Percentiles rank a stretch among this genome's conserved stretches.
phyloP scores from a whole-genome alignment of 1,284 basidiomycete genomes.

The Phellinidium pouzarii region DNA sequence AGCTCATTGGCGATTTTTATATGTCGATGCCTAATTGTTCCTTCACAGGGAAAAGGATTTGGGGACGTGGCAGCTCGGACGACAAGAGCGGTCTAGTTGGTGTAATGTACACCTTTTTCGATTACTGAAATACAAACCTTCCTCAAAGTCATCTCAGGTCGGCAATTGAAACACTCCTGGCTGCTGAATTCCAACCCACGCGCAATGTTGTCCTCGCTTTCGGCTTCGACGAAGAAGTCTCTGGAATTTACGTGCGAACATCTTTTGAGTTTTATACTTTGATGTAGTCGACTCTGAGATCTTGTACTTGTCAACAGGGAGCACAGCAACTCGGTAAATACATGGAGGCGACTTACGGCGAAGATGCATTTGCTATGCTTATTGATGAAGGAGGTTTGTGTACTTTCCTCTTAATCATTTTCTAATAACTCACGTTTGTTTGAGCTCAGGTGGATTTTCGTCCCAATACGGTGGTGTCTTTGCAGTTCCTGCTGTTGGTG shows the following conservation, averaged over 20 bases:
- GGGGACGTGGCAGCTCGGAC: constrained; percentile 35
- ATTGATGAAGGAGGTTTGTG: constrained; percentile 38
- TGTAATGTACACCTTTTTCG: constrained; percentile 23
- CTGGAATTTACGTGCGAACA: constrained; percentile 34
- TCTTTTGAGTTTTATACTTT: constrained; percentile 3
- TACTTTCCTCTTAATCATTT: not conserved
- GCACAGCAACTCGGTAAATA: constrained; percentile 31
- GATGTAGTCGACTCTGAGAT: not conserved
- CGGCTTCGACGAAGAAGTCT: constrained; percentile 48
- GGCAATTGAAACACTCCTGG: constrained; percentile 34
- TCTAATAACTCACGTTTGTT: not conserved
- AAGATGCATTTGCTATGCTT: constrained; percentile 45
- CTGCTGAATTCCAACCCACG: constrained; percentile 31
- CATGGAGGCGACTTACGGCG: constrained; percentile 43
- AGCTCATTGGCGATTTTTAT: not conserved
- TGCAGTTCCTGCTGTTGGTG: constrained; percentile 35
- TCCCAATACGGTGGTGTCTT: constrained; percentile 24
- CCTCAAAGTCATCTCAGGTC: constrained; percentile 22
- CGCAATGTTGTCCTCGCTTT: constrained; percentile 39
- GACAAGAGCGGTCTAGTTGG: constrained; percentile 36
- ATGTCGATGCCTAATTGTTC: not conserved
- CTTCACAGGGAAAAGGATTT: constrained; percentile 27
- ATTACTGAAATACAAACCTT: not conserved
- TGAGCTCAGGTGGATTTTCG: constrained; percentile 17
- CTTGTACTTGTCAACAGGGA: constrained; percentile 23